Evolutionary conservation across 1,284 basidiomycete species (phyloP).

Genomic region (Malassezia brasiliensis): DNA sequence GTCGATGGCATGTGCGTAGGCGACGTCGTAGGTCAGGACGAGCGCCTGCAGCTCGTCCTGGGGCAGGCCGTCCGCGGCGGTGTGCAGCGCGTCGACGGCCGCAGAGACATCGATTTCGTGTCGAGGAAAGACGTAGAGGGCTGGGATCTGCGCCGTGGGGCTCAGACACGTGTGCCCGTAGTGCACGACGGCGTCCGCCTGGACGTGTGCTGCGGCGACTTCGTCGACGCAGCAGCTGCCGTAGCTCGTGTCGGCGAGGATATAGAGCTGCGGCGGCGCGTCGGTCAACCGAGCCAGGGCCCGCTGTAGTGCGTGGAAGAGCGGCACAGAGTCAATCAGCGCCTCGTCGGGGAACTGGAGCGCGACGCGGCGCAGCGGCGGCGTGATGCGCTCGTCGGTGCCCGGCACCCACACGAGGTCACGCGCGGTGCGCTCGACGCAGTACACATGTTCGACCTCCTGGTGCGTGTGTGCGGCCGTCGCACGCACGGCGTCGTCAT

Average conservation of each 20-base stretch:
- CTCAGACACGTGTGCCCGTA: conserved; percentile 95
- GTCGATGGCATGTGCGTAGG: conserved; percentile 55
- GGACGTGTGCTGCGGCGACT: conserved; percentile 84
- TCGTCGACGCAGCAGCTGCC: conserved; percentile 98
- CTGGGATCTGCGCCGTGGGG: conserved; percentile 65
- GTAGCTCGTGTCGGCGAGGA: conserved; percentile 92
- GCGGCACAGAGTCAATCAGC: conserved; percentile 71
- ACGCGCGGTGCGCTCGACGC: conserved; percentile 25
- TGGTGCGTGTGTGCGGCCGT: conserved; percentile 29
- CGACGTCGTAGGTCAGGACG: conserved; percentile 68
- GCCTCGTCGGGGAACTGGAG: conserved; percentile 95
- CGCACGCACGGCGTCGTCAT: conserved; percentile 26
- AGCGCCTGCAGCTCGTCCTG: conserved; percentile 46
- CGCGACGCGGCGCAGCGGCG: conserved; percentile 50
- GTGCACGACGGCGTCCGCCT: conserved; percentile 83
- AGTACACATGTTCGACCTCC: conserved; percentile 32
- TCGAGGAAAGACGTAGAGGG: conserved; percentile 74
- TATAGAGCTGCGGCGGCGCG: conserved; percentile 58
- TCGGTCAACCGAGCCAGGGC: conserved; percentile 54
- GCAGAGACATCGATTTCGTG: conserved; percentile 53
- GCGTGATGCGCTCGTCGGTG: neutral
- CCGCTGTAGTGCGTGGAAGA: conserved; percentile 55
- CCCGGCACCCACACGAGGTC: conserved; percentile 6
- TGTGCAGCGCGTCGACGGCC: conserved; percentile 19
- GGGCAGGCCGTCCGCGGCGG: conserved; percentile 12